phyloP scores from a whole-genome alignment of 306 rosid genomes.

The Rosa chinensis region DNA sequence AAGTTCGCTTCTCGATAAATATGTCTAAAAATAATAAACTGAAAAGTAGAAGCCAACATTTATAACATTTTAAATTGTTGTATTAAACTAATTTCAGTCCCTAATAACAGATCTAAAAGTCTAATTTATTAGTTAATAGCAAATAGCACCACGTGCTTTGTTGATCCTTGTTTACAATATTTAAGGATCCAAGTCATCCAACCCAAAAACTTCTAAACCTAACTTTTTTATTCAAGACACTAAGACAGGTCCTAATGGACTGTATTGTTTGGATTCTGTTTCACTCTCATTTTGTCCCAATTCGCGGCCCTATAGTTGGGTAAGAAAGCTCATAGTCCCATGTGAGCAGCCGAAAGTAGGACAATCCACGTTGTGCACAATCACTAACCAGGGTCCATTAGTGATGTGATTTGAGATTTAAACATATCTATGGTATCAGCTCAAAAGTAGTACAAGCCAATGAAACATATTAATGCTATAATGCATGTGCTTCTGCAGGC shows the following conservation, averaged over 20 bases:
- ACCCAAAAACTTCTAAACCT: neutral
- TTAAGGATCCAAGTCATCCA: neutral
- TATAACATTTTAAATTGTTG: neutral
- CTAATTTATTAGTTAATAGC: neutral
- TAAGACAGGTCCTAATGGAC: neutral
- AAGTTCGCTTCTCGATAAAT: too few relatives aligned
- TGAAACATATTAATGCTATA: neutral
- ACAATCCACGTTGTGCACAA: neutral
- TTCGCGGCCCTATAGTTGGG: neutral
- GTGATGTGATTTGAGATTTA: neutral
- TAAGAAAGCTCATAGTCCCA: neutral
- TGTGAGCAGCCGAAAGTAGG: neutral
- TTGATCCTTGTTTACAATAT: neutral
- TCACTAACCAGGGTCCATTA: neutral
- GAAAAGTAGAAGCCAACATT: too few relatives aligned
- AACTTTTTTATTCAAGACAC: neutral
- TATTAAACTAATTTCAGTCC: neutral
- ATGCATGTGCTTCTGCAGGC: neutral
- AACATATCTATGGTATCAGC: neutral
- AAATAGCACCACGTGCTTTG: neutral
- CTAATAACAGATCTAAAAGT: neutral
- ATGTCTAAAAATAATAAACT: too few relatives aligned
- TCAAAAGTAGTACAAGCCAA: neutral
- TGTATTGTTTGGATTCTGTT: neutral
- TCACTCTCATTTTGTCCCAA: neutral